A percentile compares a stretch with the other conserved stretches of the same genome.
Evolutionary conservation across 1,284 basidiomycete species (phyloP).

Genomic region (Ustilago nuda): DNA sequence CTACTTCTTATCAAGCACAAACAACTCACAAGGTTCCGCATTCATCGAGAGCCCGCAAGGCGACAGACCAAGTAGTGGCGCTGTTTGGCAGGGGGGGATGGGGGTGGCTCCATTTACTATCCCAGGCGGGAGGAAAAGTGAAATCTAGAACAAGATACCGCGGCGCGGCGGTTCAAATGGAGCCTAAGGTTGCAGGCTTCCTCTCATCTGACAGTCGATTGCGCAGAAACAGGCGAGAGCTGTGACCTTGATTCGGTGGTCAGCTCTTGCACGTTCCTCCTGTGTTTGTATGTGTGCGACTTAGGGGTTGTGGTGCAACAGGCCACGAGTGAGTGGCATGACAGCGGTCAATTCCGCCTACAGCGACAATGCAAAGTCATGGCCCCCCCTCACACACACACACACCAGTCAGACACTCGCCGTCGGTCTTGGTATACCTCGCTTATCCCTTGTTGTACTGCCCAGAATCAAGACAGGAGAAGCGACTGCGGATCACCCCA

Average conservation of each 20-base stretch:
- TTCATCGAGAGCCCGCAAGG: too few species aligned
- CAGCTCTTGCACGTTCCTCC: neutral
- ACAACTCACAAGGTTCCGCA: too few species aligned
- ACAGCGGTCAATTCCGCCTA: neutral
- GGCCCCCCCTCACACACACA: neutral
- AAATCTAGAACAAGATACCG: neutral
- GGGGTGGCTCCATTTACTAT: too few species aligned
- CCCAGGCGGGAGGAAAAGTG: neutral
- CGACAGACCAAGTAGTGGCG: too few species aligned
- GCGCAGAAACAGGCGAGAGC: neutral
- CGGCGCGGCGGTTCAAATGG: slow-evolving; percentile 4
- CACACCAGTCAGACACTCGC: neutral
- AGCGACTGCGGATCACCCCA: neutral
- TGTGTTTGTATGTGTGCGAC: neutral
- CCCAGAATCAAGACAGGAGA: neutral
- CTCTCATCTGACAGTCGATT: neutral
- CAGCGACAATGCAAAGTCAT: neutral
- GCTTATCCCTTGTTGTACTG: neutral
- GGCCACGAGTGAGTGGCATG: neutral
- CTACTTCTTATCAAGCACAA: too few species aligned
- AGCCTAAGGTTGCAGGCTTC: neutral
- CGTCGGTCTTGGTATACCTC: neutral
- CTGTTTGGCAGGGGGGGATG: too few species aligned
- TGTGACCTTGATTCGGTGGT: neutral
- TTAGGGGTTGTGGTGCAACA: neutral